Percentiles rank a stretch among this genome's conserved stretches.
Evolutionary conservation across 1,284 basidiomycete genomes (phyloP).

Genomic region (Cryptococcus sp.): DNA sequence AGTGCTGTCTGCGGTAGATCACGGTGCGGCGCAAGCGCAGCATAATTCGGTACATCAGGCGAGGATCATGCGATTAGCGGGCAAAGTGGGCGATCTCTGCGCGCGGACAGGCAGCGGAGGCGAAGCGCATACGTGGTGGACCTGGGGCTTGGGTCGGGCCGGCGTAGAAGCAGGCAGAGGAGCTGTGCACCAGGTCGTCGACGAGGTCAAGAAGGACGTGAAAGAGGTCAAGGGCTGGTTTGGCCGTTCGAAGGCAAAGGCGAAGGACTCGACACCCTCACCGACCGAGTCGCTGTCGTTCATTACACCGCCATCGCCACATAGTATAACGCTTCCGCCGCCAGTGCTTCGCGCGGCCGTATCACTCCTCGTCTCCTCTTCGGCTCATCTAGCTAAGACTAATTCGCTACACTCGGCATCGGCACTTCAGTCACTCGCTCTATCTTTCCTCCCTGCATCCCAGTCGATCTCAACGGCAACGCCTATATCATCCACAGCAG

Average conservation of each 20-base stretch:
- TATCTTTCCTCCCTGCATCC: conserved; percentile 73
- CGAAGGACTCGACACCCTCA: conserved; percentile 2
- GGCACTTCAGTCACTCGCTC: conserved; percentile 76
- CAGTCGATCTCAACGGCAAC: conserved; percentile 6
- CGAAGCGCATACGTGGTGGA: conserved; percentile 45
- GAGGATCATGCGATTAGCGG: conserved; percentile 40
- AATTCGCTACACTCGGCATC: conserved; percentile 82
- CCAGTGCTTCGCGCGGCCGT: conserved; percentile 68
- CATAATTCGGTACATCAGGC: conserved; percentile 20
- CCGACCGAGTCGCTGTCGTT: conserved; percentile 1
- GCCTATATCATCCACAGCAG: conserved; percentile 63
- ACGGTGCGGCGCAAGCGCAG: conserved; percentile 6
- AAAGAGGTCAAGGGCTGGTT: conserved; percentile 25
- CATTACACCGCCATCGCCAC: conserved; percentile 4
- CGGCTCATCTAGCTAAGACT: conserved; percentile 65
- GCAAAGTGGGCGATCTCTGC: conserved; percentile 49
- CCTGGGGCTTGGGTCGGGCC: conserved; percentile 42
- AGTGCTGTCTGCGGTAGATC: conserved; percentile 46
- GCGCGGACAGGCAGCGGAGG: conserved; percentile 32
- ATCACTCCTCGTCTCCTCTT: conserved; percentile 68
- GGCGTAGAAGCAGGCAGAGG: conserved; percentile 17
- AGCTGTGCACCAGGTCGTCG: not conserved
- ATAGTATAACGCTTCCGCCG: conserved; percentile 24
- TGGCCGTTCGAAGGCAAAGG: conserved; percentile 3
- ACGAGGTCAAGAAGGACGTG: conserved; percentile 16